Base-by-base conservation (phyloP, 2,329 filamentous ascomycete genomes). In the Colletotrichum sp. region DNA sequence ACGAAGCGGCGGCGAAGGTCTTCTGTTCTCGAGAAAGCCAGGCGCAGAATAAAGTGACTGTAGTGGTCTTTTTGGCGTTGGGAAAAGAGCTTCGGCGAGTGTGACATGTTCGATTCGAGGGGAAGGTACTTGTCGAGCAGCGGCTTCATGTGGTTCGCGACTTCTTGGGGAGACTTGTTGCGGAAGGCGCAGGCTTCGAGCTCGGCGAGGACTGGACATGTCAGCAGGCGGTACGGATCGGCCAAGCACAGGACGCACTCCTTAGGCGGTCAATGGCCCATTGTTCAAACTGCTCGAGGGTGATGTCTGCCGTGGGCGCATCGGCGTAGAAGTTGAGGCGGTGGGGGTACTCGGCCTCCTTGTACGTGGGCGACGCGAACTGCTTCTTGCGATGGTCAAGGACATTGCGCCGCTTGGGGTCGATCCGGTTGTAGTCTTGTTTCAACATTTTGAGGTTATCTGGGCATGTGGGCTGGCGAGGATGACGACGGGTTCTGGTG, bases 1-100 rank as follows among this genome's bases (percentile, higher is more conserved):
- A 93, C 91, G 82, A 99, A 99, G 29, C 97, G 93, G 78, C 94
- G 91, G 57, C 97, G 93, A 49, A 99, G 88, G 81, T 99, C 97
- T 82, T 98, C 96, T 0, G 96, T 98, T 3, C 94, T 93, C 1
- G 96, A 93, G 82, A 99, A 99, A 2, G 97, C 97, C 59, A 99
- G 91, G 1, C 97, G 93, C 8, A 99, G 91, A 77, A 99, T 99
- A 84, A 98, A 99, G 85, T 99, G 97, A 72, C 95, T 97, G 86
- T 99, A 99, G 86, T 99, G 97, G 81, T 99, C 97, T 83, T 97
- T 98, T 84, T 96, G 95, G 32, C 96, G 91, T 86, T 99, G 95
- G 39, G 91, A 86, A 29, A 91, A 89, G 16, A 96, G 86, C 81
- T 88, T 90, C 78, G 84, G 86, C 59, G 84, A 89, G 77, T 81